These are phyloP conservation scores for Chamaecyparis obtusa DNA, from an alignment of 75 land plant species.

Conservation along the genomic window DNA sequence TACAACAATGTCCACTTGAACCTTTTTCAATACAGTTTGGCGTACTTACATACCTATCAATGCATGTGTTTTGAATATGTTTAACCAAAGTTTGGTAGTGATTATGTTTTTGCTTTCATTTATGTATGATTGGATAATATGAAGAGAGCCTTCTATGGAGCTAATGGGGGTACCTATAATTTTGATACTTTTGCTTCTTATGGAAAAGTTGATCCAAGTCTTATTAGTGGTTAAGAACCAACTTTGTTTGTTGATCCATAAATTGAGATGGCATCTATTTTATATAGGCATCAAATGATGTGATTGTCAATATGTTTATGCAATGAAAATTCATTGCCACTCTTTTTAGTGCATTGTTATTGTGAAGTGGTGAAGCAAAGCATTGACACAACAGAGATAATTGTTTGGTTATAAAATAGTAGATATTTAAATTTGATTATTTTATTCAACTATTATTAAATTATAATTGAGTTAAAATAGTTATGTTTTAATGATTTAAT, in stretches of 20 bases:
- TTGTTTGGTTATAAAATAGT: no score
- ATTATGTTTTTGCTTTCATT: background rate
- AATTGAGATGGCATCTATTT: constrained; percentile 81
- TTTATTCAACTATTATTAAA: no score
- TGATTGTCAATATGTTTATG: constrained; percentile 33
- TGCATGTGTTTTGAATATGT: background rate
- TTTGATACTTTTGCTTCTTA: constrained; percentile 41
- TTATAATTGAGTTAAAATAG: no score
- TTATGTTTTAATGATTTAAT: no score
- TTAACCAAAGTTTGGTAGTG: background rate
- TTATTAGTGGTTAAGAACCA: background rate
- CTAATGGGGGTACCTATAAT: constrained; percentile 45
- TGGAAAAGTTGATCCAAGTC: constrained; percentile 25
- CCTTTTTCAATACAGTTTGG: constrained; percentile 18
- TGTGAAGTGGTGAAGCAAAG: no score
- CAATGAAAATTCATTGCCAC: constrained; percentile 25
- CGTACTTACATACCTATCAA: background rate
- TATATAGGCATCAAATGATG: constrained; percentile 57
- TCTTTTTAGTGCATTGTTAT: constrained; percentile 21
- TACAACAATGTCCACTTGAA: constrained; percentile 23
- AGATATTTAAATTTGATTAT: no score
- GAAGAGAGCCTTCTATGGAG: constrained; percentile 55
- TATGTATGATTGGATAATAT: constrained; percentile 3
- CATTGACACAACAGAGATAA: no score
- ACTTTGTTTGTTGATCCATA: constrained; percentile 47